phyloP scores from a whole-genome alignment of 2,329 filamentous ascomycete species.

The Madurella mycetomatis region DNA sequence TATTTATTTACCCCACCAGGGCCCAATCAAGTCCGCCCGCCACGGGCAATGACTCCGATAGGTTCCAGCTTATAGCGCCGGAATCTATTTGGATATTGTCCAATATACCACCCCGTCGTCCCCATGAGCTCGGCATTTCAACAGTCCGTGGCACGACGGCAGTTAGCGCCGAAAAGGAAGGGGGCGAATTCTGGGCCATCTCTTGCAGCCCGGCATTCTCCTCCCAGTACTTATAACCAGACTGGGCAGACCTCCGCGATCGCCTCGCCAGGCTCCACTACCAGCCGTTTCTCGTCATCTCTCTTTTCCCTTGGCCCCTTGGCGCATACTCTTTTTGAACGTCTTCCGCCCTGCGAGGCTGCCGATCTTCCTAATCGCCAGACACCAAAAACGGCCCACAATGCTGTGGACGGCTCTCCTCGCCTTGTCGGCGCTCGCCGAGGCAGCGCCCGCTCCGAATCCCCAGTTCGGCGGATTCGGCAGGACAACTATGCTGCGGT shows the following conservation, averaged over 20 bases:
- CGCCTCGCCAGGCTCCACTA: background rate
- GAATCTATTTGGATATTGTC: slow-evolving; percentile 15
- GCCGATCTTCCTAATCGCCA: background rate
- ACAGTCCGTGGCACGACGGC: background rate
- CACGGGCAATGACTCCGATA: slow-evolving; percentile 1
- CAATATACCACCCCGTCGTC: slow-evolving; percentile 4
- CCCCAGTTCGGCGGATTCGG: slow-evolving; percentile 23
- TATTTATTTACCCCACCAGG: slow-evolving; percentile 18
- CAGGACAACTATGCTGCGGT: slow-evolving; percentile 25
- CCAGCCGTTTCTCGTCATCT: background rate
- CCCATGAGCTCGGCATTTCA: slow-evolving; percentile 16
- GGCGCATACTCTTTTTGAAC: background rate
- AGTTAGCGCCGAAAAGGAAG: slow-evolving; percentile 7
- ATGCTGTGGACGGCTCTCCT: slow-evolving; percentile 33
- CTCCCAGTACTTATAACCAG: background rate
- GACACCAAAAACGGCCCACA: background rate
- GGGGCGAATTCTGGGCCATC: background rate
- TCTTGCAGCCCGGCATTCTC: background rate
- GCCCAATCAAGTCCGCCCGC: background rate
- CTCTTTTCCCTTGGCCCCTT: background rate
- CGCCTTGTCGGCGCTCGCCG: slow-evolving; percentile 28
- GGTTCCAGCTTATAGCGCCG: slow-evolving; percentile 6
- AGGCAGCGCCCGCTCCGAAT: slow-evolving; percentile 26
- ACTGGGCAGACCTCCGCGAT: background rate
- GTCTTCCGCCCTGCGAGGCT: background rate